A percentile compares a stretch with the other conserved stretches of the same genome.
phyloP scores from a whole-genome alignment of 148 eudicot genomes.

The Fagopyrum esculentum region DNA sequence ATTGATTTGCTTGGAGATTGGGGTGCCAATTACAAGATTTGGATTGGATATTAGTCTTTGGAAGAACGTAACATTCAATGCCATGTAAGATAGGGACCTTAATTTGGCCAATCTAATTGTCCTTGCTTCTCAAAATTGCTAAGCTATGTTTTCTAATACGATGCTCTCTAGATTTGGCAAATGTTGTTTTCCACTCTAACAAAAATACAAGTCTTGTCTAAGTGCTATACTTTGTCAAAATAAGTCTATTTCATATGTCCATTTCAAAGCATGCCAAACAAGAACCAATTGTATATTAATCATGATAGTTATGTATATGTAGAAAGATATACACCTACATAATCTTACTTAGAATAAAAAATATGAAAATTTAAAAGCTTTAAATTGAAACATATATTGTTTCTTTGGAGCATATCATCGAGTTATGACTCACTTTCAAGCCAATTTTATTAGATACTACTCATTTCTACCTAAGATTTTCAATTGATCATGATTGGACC shows the following conservation, averaged over 20 bases:
- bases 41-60: background rate
- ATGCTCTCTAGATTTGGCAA: constrained; percentile 6
- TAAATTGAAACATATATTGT: too few species aligned
- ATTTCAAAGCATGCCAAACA: background rate
- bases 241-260: background rate
- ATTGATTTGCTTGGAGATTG: background rate
- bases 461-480: too few species aligned
- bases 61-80: background rate
- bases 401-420: too few species aligned
- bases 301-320: too few species aligned
- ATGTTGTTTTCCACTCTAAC: background rate
- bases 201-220: too few species aligned
- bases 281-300: background rate
- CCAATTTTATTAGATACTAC: too few species aligned
- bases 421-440: too few species aligned
- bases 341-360: too few species aligned
- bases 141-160: background rate
- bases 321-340: too few species aligned
- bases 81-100: background rate
- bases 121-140: background rate
- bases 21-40: background rate
- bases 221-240: background rate
- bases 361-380: too few species aligned
- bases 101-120: constrained; percentile 5
- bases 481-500: too few species aligned